Evolutionary conservation across 192 early-diverging fungal genomes (phyloP).

Genomic region (Coemansia sp.): DNA sequence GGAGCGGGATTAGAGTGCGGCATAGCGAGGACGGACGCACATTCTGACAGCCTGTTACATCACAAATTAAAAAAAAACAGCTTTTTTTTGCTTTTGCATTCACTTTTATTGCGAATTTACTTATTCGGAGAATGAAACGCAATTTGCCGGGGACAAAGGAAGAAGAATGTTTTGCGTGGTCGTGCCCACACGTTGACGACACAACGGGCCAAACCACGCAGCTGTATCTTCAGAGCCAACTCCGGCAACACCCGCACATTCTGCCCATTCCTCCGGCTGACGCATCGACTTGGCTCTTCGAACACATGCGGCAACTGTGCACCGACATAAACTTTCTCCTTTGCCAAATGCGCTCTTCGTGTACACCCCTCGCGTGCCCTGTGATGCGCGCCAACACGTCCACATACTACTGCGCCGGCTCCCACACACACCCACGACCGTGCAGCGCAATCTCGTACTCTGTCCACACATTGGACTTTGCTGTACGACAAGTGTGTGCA

Average conservation of each 20-base stretch:
- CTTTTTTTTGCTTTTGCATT: not conserved
- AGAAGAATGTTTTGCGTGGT: conserved; percentile 46
- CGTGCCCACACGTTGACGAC: not conserved
- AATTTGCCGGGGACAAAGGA: conserved; percentile 36
- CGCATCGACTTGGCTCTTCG: conserved; percentile 74
- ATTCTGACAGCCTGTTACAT: conserved; percentile 1
- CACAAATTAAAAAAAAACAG: not conserved
- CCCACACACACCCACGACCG: conserved; percentile 68
- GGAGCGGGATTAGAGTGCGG: conserved; percentile 1
- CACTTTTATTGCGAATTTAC: no score
- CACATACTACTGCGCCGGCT: conserved; percentile 87
- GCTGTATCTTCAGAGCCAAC: conserved; percentile 74
- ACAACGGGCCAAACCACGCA: conserved; percentile 53
- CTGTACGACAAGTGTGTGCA: conserved; percentile 69
- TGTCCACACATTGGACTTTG: conserved; percentile 91
- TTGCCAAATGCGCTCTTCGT: conserved; percentile 70
- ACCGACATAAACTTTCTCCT: conserved; percentile 80
- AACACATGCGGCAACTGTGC: conserved; percentile 88
- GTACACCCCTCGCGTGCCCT: conserved; percentile 73
- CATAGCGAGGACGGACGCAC: conserved; percentile 6
- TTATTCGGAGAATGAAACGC: not conserved
- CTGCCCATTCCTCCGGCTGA: conserved; percentile 11
- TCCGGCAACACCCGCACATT: conserved; percentile 67
- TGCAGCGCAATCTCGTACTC: conserved; percentile 92
- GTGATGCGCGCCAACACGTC: conserved; percentile 93